Base-by-base conservation (phyloP, 2,329 filamentous ascomycete genomes). In the Daldinia eschscholtzii region DNA sequence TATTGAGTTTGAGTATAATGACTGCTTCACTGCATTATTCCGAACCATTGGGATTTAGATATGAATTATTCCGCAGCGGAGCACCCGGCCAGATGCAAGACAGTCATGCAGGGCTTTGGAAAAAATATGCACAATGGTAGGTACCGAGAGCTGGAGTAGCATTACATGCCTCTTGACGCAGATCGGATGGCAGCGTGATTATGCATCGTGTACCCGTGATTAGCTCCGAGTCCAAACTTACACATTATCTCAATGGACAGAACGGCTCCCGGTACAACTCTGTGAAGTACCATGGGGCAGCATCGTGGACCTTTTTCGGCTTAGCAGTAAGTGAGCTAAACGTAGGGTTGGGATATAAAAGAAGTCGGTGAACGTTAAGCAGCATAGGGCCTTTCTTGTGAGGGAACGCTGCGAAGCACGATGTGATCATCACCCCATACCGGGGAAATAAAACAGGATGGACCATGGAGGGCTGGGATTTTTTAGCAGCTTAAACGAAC, bases 181-280 rank as follows among this genome's bases (percentile, higher is more conserved):
- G 70, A 70, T 71, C 70, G 64, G 67, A 61, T 69, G 65, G 67
- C 67, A 69, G 55, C 61, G 67, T 70, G 64, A 66, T 72, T 64
- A 65, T 67, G 64, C 70, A 67, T 70, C 55, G 37, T 60, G 56
- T 26, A 39, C 53, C 53, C 46, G 60, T 67, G 65, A 65, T 70
- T 64, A 70, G 70, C 62, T 64, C 50, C 53, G 39, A 58, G 60
- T 60, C 9, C 37, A 61, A 26, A 39, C 57, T 57, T 61, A 35
- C 35, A 37, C 15, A 58, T 44, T 50, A 4, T 61, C 48, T 33
- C 44, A 50, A 28, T 61, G 57, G 53, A 46, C 18, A 30, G 33
- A 67, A 37, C 57, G 63, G 68, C 48, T 67, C 41, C 57, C 23
- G 41, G 64, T 71, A 44, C 64, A 41, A 70, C 66, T 61, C 57